A percentile compares a stretch with the other conserved stretches of the same genome.
Evolutionary conservation across 768 basidiomycete species (phyloP).

Genomic region (Lentinula guzmanii): DNA sequence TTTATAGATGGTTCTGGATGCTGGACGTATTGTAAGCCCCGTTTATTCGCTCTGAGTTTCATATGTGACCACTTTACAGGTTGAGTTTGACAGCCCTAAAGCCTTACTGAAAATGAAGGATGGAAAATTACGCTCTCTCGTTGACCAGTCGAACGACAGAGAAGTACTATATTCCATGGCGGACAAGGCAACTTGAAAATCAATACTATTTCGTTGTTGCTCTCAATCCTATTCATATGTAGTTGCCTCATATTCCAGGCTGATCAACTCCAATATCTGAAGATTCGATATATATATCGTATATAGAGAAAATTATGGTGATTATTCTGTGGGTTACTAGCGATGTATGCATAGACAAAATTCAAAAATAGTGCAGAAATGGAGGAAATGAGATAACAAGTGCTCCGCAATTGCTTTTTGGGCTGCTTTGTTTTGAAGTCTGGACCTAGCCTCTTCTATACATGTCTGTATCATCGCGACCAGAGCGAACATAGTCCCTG

Average conservation of each 20-base stretch:
- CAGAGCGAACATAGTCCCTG: slow-evolving; percentile 1
- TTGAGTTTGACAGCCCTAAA: slow-evolving; percentile 37
- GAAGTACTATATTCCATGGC: slow-evolving; percentile 27
- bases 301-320: not conserved
- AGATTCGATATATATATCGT: not conserved
- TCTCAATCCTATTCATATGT: too few relatives aligned
- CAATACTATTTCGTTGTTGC: too few relatives aligned
- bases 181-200: not conserved
- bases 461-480: not conserved
- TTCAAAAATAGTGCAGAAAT: not conserved
- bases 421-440: not conserved
- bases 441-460: not conserved
- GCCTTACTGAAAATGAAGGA: slow-evolving; percentile 34
- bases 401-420: not conserved
- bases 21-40: slow-evolving; percentile 43
- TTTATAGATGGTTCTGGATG: slow-evolving; percentile 46
- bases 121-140: slow-evolving; percentile 33
- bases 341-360: not conserved
- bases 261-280: not conserved
- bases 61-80: not conserved
- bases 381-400: not conserved
- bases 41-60: not conserved
- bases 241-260: too few relatives aligned
- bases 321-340: not conserved
- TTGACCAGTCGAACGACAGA: slow-evolving; percentile 38